Percentiles rank a stretch among this genome's conserved stretches.
phyloP scores from a whole-genome alignment of 768 basidiomycete species.

The Amanita phalloides region DNA sequence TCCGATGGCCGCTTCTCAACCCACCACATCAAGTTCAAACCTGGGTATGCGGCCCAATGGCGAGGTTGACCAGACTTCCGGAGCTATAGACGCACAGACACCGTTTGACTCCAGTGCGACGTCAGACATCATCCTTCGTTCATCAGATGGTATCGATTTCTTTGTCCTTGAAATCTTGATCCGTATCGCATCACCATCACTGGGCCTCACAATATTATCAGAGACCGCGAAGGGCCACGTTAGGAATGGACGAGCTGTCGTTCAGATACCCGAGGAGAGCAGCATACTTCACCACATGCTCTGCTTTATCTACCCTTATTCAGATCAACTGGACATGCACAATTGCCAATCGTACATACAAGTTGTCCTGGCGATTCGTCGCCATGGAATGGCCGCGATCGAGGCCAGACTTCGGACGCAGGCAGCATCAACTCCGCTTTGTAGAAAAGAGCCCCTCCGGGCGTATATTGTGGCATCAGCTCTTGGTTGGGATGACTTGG shows the following conservation, averaged over 20 bases:
- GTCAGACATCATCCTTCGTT: constrained; percentile 16
- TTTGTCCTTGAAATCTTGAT: constrained; percentile 16
- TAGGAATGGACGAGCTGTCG: constrained; percentile 2
- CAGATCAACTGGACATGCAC: neutral
- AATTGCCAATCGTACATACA: neutral
- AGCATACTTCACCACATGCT: constrained; percentile 6
- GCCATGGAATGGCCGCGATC: neutral
- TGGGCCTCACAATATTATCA: constrained; percentile 18
- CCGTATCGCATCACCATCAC: constrained; percentile 18
- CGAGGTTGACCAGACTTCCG: too few relatives aligned
- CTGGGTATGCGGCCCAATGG: neutral
- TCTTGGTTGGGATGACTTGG: neutral
- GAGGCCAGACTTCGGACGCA: neutral
- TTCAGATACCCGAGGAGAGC: constrained; percentile 9
- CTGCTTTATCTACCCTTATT: neutral
- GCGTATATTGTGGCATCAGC: neutral
- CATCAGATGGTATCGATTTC: constrained; percentile 21
- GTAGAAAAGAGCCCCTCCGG: neutral
- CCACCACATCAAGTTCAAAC: neutral
- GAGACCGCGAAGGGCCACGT: neutral
- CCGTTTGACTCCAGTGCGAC: neutral
- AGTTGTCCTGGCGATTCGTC: neutral
- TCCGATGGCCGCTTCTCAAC: neutral
- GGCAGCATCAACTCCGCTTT: neutral
- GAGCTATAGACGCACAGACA: neutral